phyloP scores from a whole-genome alignment of 306 rosid species.

The Macrotyloma uniflorum region DNA sequence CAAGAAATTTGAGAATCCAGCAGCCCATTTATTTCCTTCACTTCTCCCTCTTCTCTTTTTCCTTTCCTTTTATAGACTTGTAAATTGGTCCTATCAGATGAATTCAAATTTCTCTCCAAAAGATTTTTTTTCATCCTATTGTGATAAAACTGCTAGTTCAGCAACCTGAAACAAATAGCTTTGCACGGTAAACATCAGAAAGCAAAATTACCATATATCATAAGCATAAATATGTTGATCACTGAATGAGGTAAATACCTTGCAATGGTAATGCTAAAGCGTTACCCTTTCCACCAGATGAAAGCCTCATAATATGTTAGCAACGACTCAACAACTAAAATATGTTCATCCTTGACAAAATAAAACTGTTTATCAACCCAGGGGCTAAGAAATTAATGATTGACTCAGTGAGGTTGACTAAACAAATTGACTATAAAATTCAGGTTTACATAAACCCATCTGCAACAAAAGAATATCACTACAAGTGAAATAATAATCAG shows the following conservation, averaged over 20 bases:
- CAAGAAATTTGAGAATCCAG: not conserved
- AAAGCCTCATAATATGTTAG: slow-evolving; percentile 4
- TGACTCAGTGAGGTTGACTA: not conserved
- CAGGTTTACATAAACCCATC: not conserved
- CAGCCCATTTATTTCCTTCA: not conserved
- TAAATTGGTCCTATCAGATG: not conserved
- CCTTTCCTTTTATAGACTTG: not conserved
- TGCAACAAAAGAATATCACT: not conserved
- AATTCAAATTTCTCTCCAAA: not conserved
- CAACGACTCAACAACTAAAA: not conserved
- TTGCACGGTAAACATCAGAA: not conserved
- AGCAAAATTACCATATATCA: not conserved
- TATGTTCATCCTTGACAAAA: not conserved
- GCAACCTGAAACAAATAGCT: not conserved
- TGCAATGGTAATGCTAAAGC: not conserved
- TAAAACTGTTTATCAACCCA: not conserved
- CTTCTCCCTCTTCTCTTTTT: not conserved
- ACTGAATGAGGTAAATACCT: not conserved
- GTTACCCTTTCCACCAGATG: not conserved
- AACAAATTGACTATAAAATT: not conserved
- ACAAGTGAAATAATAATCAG: not conserved
- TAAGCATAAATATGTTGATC: not conserved
- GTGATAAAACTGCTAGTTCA: not conserved
- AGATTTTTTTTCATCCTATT: not conserved
- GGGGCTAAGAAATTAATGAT: not conserved